These are phyloP conservation scores for Brettanomyces sp. DNA, from an alignment of 805 yeast species.

Conservation along the genomic window DNA sequence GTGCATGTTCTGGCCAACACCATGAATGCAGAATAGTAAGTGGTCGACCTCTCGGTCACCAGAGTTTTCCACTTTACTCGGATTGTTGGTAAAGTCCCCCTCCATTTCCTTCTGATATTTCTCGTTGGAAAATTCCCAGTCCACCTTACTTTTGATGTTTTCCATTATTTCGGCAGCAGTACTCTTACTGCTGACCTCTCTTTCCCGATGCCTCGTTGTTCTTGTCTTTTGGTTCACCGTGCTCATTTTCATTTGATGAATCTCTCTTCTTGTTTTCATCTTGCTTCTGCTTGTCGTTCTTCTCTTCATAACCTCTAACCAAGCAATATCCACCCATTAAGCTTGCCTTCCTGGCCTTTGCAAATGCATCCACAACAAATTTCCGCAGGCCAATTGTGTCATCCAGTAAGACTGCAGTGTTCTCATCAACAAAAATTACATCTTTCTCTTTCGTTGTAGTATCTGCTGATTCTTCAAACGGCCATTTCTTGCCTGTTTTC, in stretches of 20 bases:
- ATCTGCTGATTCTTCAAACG: conserved; percentile 15
- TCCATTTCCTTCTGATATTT: conserved; percentile 39
- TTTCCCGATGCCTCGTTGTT: background rate
- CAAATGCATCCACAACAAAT: conserved; percentile 18
- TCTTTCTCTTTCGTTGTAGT: conserved; percentile 19
- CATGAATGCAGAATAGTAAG: conserved; percentile 83
- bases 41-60: conserved; percentile 36
- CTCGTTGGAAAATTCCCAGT: conserved; percentile 16
- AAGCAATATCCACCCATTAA: conserved; percentile 40
- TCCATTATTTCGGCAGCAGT: conserved; percentile 3
- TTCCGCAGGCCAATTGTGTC: conserved; percentile 19
- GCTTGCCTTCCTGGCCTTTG: conserved; percentile 17
- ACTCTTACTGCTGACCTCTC: background rate
- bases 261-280: background rate
- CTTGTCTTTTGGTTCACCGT: background rate
- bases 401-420: conserved; percentile 17
- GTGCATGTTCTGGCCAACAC: conserved; percentile 87
- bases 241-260: background rate
- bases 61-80: conserved; percentile 29
- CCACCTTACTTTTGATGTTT: conserved; percentile 7
- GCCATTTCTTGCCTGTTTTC: conserved; percentile 23
- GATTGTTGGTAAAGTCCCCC: conserved; percentile 39
- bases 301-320: conserved; percentile 36
- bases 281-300: background rate
- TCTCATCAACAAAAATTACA: conserved; percentile 18